Conservation (phyloP, 2,329 filamentous ascomycete species). For the Fusarium keratoplasticum region DNA sequence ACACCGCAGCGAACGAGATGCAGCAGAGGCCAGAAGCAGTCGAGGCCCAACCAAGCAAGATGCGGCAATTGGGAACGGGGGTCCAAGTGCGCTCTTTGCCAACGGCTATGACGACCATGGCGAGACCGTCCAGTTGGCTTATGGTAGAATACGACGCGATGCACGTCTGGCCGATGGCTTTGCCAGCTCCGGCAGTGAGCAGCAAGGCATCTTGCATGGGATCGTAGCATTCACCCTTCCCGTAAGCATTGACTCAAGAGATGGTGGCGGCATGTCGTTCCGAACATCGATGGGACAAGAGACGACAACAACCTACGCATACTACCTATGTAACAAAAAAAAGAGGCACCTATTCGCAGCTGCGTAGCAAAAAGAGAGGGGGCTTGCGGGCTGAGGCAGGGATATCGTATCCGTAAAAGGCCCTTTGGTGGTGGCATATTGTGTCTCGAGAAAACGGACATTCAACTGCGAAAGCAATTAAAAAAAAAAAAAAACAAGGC, state of each 20-base stretch:
- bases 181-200: conserved; percentile 9
- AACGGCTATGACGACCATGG: neutral
- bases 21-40: neutral
- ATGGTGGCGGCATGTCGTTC: conserved; percentile 7
- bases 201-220: conserved; percentile 22
- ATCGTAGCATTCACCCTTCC: conserved; percentile 14
- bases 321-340: neutral
- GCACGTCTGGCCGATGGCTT: neutral
- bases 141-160: neutral
- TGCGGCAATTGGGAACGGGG: conserved; percentile 28
- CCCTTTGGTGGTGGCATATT: conserved; percentile 13
- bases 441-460: neutral
- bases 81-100: conserved; percentile 13
- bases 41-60: conserved; percentile 7
- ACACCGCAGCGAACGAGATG: neutral
- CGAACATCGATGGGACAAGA: conserved; percentile 32
- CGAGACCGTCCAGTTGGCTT: neutral
- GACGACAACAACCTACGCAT: conserved; percentile 12
- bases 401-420: conserved; percentile 36
- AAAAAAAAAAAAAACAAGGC: neutral
- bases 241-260: neutral
- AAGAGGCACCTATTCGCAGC: neutral
- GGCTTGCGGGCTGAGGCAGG: conserved; percentile 9
- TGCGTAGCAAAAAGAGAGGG: neutral
- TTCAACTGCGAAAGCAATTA: neutral